Evolutionary conservation across 2,329 filamentous ascomycete species (phyloP), one percentile per base, ranked within the genome.

Genomic region (Colletotrichum ledebouriae): DNA sequence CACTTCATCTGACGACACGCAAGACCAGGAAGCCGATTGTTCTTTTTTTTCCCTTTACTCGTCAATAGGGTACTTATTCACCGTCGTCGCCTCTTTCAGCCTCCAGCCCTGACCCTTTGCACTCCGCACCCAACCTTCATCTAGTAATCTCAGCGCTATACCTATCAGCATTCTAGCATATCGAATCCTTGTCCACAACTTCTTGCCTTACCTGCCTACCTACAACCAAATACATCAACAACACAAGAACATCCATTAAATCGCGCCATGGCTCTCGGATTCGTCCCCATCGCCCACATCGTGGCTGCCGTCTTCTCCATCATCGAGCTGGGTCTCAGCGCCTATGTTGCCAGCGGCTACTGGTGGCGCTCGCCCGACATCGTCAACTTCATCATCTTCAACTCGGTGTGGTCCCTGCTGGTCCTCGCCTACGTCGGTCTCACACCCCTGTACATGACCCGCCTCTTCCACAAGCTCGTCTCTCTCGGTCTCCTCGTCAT

Each of bases 371-470:
- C 70, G 20, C 89, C 91, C 7, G 83, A 86, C 11, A 81, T 85
- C 41, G 82, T 92, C 77, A 89, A 90, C 80, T 97, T 96, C 82
- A 86, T 95, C 80, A 84, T 97, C 79, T 97, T 97, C 86, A 86
- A 85, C 76, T 83, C 89, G 46, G 83, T 94, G 73, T 97, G 93
- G 92, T 92, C 93, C 2, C 78, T 94, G 55, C 84, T 96, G 71
- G 81, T 90, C 4, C 84, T 95, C 39, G 78, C 86, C 62, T 95
- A 94, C 78, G 85, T 97, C 69, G 84, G 89, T 73, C 70, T 94
- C 57, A 83, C 89, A 3, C 92, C 92, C 1, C 81, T 87, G 49
- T 90, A 89, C 79, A 82, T 89, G 73, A 83, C 86, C 3, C 81
- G 82, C 25, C 73, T 89, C 11, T 89, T 90, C 73, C 88, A 93